phyloP scores from a whole-genome alignment of 2,329 filamentous ascomycete genomes.

The Trichoderma lentiforme region DNA sequence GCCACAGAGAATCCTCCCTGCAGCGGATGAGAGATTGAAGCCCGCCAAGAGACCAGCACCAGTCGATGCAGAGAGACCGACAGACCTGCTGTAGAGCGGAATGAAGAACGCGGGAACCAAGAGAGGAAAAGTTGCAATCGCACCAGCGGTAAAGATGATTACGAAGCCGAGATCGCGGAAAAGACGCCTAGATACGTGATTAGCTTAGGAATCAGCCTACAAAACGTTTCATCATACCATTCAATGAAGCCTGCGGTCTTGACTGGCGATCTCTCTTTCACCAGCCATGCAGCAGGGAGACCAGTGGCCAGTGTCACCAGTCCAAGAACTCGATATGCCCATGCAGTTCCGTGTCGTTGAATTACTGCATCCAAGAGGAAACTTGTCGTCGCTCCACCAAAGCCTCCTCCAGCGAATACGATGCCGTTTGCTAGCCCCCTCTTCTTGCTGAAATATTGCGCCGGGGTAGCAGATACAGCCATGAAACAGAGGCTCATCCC shows the following conservation, averaged over 20 bases:
- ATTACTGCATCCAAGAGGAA: slow-evolving; percentile 44
- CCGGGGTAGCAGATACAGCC: slow-evolving; percentile 42
- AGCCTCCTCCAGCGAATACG: slow-evolving; percentile 46
- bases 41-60: slow-evolving; percentile 56
- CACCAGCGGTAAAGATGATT: slow-evolving; percentile 50
- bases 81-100: slow-evolving; percentile 49
- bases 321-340: slow-evolving; percentile 50
- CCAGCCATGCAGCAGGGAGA: slow-evolving; percentile 49
- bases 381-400: slow-evolving; percentile 48
- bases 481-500: slow-evolving; percentile 27
- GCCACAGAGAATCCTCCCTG: slow-evolving; percentile 52
- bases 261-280: slow-evolving; percentile 42
- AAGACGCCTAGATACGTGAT: slow-evolving; percentile 33
- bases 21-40: slow-evolving; percentile 56
- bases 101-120: slow-evolving; percentile 59
- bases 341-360: slow-evolving; percentile 38
- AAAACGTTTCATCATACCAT: neutral
- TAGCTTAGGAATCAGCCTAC: neutral
- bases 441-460: slow-evolving; percentile 50
- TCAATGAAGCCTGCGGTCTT: slow-evolving; percentile 40
- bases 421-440: slow-evolving; percentile 51
- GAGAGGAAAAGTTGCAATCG: slow-evolving; percentile 54
- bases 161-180: slow-evolving; percentile 49
- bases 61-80: slow-evolving; percentile 47
- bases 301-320: slow-evolving; percentile 49